These are phyloP conservation scores for Malus sieversii DNA, from an alignment of 306 rosid genomes.

Conservation along the genomic window DNA sequence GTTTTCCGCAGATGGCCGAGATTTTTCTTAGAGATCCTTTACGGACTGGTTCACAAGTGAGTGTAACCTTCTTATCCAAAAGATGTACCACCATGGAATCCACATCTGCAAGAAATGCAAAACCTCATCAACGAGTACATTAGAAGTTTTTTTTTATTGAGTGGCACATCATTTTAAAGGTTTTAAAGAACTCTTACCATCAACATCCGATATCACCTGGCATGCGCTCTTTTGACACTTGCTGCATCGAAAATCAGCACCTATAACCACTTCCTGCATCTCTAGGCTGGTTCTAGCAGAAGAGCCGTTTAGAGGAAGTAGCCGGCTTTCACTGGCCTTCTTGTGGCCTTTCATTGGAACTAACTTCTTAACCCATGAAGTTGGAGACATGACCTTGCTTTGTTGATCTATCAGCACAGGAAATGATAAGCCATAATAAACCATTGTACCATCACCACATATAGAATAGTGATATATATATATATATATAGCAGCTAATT, in stretches of 20 bases:
- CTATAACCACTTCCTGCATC: slow-evolving; percentile 3
- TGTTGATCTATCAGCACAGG: not conserved
- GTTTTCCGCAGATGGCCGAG: not conserved
- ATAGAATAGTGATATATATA: not conserved
- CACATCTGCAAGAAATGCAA: not conserved
- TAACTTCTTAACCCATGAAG: slow-evolving; percentile 13
- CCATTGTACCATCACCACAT: not conserved
- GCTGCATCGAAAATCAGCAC: slow-evolving; percentile 6
- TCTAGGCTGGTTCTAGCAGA: not conserved
- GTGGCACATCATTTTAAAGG: not conserved
- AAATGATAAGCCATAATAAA: not conserved
- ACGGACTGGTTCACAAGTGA: slow-evolving; percentile 2
- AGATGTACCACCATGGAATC: slow-evolving; percentile 7
- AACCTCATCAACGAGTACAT: not conserved
- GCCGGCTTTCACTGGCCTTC: not conserved
- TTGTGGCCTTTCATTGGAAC: not conserved
- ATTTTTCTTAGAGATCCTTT: not conserved
- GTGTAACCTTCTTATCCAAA: slow-evolving; percentile 5
- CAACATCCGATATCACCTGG: slow-evolving; percentile 2
- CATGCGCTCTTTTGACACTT: not conserved
- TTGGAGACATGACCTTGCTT: slow-evolving; percentile 8
- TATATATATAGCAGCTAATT: not conserved
- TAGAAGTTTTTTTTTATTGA: not conserved
- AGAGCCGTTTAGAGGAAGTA: not conserved
- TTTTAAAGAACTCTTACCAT: not conserved